Evolutionary conservation across 2,329 filamentous ascomycete genomes (phyloP), one percentile per base, ranked within the genome.

Genomic region (Calonectria pteridis): DNA sequence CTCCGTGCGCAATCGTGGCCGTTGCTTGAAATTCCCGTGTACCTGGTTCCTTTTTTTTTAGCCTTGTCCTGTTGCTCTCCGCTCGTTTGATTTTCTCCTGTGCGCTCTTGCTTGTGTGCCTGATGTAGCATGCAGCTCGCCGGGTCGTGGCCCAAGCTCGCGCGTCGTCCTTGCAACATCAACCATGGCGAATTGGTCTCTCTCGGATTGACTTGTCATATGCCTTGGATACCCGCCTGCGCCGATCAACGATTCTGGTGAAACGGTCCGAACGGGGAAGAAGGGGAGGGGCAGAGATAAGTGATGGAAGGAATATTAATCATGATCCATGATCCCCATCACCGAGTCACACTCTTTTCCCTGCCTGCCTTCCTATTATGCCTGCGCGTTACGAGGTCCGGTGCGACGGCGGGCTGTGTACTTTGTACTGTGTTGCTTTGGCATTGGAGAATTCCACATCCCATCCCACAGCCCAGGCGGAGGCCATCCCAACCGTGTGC

Each of bases 381-480:
- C 59, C 23, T 50, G 29, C n/a, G 29, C 55, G 58, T 31, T 65
- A 31, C 64, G 49, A 49, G 43, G 46, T 49, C 29, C 50, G 16
- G 70, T 72, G 23, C 9, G 11, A 68, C 70, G 6, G 28, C 7
- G 20, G 23, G 26, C 51, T 23, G 33, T 23, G 53, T 35, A 28
- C n/a, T 28, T 23, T 65, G 16, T 35, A 35, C 58, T 67, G 55
- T 68, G 46, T 26, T 35, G 55, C 58, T 67, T 49, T 68, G 46
- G 14, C 49, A 49, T 72, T 72, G 64, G 69, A 64, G 69, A 63
- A 59, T 59, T 35, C 55, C 55, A 35, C 43, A 46, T 46, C n/a
- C 7, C 43, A 46, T 46, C 43, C 43, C 43, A n/a, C 43, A 46
- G 18, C 40, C 40, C 40, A 18, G 23, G 13, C 20, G 6, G 5